Base-by-base conservation (phyloP, 306 rosid genomes). In the Canavalia ensiformis region DNA sequence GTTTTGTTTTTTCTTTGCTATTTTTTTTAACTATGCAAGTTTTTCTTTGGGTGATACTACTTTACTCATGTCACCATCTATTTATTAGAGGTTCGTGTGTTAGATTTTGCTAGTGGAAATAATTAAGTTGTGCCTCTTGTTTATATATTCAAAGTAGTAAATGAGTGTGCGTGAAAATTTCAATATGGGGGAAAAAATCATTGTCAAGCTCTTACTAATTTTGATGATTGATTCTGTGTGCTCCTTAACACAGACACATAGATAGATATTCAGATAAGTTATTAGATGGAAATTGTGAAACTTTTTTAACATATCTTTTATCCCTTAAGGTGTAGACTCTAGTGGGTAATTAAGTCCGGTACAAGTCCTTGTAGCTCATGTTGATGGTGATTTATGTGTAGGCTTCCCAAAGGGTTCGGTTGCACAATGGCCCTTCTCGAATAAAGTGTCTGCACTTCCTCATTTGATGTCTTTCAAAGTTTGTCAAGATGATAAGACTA, bases 401-500 rank as follows among this genome's bases (percentile, higher is more conserved):
- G 96, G 93, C 5, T 82, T 56, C 73, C 18, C 55, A 3, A 88
- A 77, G 75, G 83, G 84, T 73, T 84, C 86, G 2, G 87, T 80
- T 76, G 83, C 75, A 28, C 96, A 85, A 13, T 88, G 96, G 97
- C 89, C 87, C 2, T 91, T 89, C 82, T 80, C 86, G 6, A 92
- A 85, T 86, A 87, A 87, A 89, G 88, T 78, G 67, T 86, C 94
- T 79, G 84, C 89, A 45, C 10, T 86, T 76, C 92, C 98, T 9
- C 90, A 84, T 72, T 85, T 90, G 83, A 85, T 89, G 90, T 78
- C 96, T 68, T 89, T 88, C 87, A 89, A 81, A 82, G 77, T 65
- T 87, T 87, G 88, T 84, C 91, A 76, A 69, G 94, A 90, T 71
- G 94, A 90, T 4, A 86, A 78, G 86, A 57, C 84, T 31, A 78